phyloP scores from a whole-genome alignment of 495 filamentous ascomycete genomes.

The Aspergillus baeticus region DNA sequence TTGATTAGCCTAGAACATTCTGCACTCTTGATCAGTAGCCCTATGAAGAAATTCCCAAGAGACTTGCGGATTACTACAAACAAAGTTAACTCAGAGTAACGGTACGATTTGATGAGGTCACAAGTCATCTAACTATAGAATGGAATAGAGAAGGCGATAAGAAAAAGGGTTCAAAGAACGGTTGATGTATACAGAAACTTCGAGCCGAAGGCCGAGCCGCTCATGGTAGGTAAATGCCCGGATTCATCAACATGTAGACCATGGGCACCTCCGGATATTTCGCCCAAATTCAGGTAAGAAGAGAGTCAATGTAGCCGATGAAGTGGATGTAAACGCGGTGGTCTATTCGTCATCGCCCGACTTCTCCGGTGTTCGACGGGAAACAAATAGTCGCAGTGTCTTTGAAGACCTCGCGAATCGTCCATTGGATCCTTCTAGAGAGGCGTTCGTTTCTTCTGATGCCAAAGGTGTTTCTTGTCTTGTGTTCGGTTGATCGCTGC shows the following conservation, averaged over 20 bases:
- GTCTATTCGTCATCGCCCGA: conserved; percentile 2
- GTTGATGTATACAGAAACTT: neutral
- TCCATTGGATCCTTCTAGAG: conserved; percentile 4
- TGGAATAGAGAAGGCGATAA: neutral
- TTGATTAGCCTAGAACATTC: no score
- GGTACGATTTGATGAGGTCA: neutral
- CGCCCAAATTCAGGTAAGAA: neutral
- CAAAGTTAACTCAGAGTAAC: neutral
- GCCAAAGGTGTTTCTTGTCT: neutral
- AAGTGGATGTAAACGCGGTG: neutral
- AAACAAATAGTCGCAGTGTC: conserved; percentile 23
- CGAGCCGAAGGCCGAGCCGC: neutral
- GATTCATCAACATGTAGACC: neutral
- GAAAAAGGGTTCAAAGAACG: neutral
- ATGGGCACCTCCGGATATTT: neutral
- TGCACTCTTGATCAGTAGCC: no score
- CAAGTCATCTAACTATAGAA: conserved; percentile 1
- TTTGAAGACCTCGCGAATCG: conserved; percentile 13
- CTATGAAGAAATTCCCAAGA: neutral
- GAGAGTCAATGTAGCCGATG: neutral
- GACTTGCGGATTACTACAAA: neutral
- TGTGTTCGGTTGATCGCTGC: neutral
- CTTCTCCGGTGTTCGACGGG: conserved; percentile 16
- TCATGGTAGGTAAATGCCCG: neutral
- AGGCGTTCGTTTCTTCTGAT: neutral